Evolutionary conservation across 176 grass and related monocot genomes (phyloP).

Genomic region (Aegilops umbellulata): DNA sequence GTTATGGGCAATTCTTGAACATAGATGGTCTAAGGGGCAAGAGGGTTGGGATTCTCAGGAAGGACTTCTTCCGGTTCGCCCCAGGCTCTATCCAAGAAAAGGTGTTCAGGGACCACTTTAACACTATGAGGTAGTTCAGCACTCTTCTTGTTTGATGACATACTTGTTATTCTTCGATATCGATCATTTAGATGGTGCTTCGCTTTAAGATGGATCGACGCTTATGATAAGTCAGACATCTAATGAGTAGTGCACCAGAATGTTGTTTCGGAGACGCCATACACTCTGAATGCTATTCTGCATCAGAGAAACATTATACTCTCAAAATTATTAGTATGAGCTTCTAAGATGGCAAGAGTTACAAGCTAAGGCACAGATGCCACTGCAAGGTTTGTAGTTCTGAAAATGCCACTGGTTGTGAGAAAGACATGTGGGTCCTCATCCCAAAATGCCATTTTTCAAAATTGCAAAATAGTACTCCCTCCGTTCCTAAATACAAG

Average conservation of each 20-base stretch:
- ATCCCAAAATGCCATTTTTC: not conserved
- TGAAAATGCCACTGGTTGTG: not conserved
- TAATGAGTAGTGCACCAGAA: not conserved
- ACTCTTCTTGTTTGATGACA: not conserved
- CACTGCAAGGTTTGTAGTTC: not conserved
- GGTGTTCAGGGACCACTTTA: conserved; percentile 61
- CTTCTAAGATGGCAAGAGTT: not conserved
- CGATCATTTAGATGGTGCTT: not conserved
- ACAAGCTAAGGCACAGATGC: not conserved
- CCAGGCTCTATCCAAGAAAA: conserved; percentile 40
- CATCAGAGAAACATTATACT: not conserved
- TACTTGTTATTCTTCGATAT: not conserved
- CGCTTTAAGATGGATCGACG: not conserved
- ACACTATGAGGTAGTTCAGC: conserved; percentile 45
- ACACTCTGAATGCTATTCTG: not conserved
- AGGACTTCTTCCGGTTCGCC: conserved; percentile 54
- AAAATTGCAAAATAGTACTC: not conserved
- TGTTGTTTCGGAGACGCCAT: not conserved
- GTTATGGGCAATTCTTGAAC: conserved; percentile 65
- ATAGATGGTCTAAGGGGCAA: conserved; percentile 62
- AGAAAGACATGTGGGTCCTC: not conserved
- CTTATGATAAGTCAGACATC: not conserved
- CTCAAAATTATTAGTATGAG: not conserved
- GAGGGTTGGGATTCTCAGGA: conserved; percentile 63
- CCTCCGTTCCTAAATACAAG: no score